phyloP scores from a whole-genome alignment of 257 asterid species.

The Nicotiana tabacum region DNA sequence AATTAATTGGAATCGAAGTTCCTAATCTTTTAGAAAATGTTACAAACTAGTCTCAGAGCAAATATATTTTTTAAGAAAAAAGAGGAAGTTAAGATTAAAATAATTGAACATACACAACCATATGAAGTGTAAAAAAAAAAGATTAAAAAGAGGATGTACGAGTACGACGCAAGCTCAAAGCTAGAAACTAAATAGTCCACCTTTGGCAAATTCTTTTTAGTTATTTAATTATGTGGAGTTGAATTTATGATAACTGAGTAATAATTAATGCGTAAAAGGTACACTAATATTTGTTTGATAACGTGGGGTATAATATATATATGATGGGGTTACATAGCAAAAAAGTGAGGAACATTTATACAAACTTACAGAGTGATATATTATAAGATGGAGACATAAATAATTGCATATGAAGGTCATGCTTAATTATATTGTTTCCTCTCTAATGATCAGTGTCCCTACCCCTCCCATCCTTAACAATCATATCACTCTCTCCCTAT shows the following conservation, averaged over 20 bases:
- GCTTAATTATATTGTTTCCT: slow-evolving; percentile 8
- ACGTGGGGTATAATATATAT: neutral
- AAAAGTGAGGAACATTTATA: neutral
- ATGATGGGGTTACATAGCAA: neutral
- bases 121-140: neutral
- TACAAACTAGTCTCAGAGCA: too few relatives aligned
- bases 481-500: neutral
- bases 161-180: neutral
- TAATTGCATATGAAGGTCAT: slow-evolving; percentile 3
- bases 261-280: neutral
- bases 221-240: neutral
- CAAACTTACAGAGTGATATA: neutral
- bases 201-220: neutral
- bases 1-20: neutral
- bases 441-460: neutral
- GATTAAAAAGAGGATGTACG: neutral
- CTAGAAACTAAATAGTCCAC: too few relatives aligned
- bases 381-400: neutral
- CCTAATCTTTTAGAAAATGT: neutral
- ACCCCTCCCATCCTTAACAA: neutral
- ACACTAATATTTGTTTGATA: neutral
- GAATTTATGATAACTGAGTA: neutral
- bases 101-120: neutral
- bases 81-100: neutral
- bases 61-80: too few relatives aligned